Evolutionary conservation across 2,329 filamentous ascomycete species (phyloP).

Genomic region (Cadophora sp.): DNA sequence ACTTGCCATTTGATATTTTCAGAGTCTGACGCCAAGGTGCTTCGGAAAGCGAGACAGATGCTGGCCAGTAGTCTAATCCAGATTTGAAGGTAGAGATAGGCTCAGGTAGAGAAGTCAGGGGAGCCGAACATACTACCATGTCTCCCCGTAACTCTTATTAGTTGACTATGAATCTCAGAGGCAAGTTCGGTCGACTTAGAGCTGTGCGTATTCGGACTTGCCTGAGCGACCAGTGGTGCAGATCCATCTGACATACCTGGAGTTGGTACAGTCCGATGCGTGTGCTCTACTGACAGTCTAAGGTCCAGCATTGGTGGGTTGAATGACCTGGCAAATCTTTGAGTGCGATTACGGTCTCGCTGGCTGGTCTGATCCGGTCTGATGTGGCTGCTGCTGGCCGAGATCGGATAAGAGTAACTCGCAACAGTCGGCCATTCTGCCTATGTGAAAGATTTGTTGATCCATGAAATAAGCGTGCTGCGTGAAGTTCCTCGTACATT

Average conservation of each 20-base stretch:
- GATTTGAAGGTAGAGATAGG: not conserved
- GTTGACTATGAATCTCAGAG: too few species aligned
- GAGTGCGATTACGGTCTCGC: not conserved
- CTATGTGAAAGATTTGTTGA: too few species aligned
- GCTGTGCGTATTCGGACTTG: too few species aligned
- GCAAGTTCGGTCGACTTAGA: too few species aligned
- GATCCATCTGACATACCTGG: not conserved
- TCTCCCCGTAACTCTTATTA: too few species aligned
- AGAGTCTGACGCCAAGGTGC: not conserved
- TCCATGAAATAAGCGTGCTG: too few species aligned
- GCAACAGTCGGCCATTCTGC: too few species aligned
- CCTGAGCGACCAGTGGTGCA: too few species aligned
- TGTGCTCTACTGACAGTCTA: not conserved
- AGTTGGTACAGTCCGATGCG: not conserved
- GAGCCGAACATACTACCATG: too few species aligned
- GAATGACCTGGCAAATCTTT: not conserved
- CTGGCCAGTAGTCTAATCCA: not conserved
- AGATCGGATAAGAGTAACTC: not conserved
- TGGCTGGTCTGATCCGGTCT: not conserved
- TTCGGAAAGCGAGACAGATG: not conserved
- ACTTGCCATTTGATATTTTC: not conserved
- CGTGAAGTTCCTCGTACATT: too few species aligned
- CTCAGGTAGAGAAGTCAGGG: not conserved
- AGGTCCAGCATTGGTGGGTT: not conserved
- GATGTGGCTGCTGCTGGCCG: not conserved